Evolutionary conservation across 2,329 filamentous ascomycete genomes (phyloP).

Genomic region (Penicillium sp.): DNA sequence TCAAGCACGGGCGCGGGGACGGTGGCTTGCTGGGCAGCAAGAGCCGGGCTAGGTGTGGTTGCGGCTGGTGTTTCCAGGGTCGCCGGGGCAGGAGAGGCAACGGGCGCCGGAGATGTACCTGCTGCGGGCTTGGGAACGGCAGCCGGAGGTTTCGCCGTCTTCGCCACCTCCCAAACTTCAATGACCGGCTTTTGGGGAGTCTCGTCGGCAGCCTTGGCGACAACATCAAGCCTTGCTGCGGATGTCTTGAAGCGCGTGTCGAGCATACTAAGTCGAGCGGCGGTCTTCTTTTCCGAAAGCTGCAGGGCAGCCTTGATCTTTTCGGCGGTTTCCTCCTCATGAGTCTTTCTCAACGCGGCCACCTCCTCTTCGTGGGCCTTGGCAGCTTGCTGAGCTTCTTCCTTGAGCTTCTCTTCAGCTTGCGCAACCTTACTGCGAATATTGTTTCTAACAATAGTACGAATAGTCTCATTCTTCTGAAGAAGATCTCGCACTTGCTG

Average conservation of each 20-base stretch:
- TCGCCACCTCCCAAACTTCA: slow-evolving; percentile 84
- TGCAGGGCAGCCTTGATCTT: slow-evolving; percentile 63
- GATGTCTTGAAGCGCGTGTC: slow-evolving; percentile 68
- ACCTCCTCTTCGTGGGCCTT: slow-evolving; percentile 37
- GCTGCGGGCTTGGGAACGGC: slow-evolving; percentile 33
- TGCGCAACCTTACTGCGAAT: slow-evolving; percentile 53
- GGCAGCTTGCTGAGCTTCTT: slow-evolving; percentile 31
- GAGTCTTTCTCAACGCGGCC: slow-evolving; percentile 42
- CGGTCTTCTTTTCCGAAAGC: slow-evolving; percentile 73
- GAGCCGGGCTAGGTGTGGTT: slow-evolving; percentile 3
- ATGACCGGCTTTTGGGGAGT: slow-evolving; percentile 80
- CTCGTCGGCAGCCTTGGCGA: slow-evolving; percentile 79
- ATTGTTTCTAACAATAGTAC: slow-evolving; percentile 58
- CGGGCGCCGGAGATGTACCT: slow-evolving; percentile 21
- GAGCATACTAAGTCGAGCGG: slow-evolving; percentile 75
- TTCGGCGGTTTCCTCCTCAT: slow-evolving; percentile 61
- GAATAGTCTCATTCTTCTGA: slow-evolving; percentile 52
- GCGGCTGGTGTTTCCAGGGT: slow-evolving; percentile 14
- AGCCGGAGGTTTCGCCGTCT: slow-evolving; percentile 60
- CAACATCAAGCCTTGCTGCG: slow-evolving; percentile 72
- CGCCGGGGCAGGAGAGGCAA: slow-evolving; percentile 25
- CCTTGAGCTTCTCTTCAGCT: slow-evolving; percentile 45
- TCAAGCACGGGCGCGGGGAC: neutral
- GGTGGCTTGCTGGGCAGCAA: slow-evolving; percentile 11
- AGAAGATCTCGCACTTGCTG: slow-evolving; percentile 54